Percentiles rank a stretch among this genome's conserved stretches.
phyloP scores from a whole-genome alignment of 345 rosid species.

The Raphanus sativus region DNA sequence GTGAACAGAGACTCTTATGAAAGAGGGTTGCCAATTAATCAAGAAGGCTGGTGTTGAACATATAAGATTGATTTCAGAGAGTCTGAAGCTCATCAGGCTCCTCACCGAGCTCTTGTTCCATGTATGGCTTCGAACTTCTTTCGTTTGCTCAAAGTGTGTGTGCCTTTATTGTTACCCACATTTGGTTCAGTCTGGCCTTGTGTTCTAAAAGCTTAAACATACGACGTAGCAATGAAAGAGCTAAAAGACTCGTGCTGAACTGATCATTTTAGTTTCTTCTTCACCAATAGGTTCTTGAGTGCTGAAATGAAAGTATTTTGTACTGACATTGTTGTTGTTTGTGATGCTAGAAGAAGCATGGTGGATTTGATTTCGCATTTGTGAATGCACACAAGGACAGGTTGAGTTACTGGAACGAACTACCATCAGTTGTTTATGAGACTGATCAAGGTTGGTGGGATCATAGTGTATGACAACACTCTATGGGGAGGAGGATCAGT shows the following conservation, averaged over 20 bases:
- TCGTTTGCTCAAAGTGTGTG: not conserved
- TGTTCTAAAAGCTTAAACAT: no score
- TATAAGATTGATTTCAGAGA: slow-evolving; percentile 55
- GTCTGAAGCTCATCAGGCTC: slow-evolving; percentile 44
- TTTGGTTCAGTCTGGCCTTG: not conserved
- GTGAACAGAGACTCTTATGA: slow-evolving; percentile 44
- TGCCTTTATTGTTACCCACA: not conserved
- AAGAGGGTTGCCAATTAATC: slow-evolving; percentile 54
- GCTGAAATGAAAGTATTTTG: no score
- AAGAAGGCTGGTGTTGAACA: slow-evolving; percentile 55
- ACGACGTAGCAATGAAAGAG: no score
- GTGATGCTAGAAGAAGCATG: slow-evolving; percentile 39
- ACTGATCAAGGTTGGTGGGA: slow-evolving; percentile 55
- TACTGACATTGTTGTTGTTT: not conserved
- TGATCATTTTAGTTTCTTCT: no score
- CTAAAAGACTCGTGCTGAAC: no score
- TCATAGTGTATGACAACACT: slow-evolving; percentile 57
- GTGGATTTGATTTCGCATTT: slow-evolving; percentile 53
- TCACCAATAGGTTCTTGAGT: no score
- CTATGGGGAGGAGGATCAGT: slow-evolving; percentile 44
- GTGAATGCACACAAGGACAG: slow-evolving; percentile 57
- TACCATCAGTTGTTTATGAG: slow-evolving; percentile 65
- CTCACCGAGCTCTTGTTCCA: slow-evolving; percentile 44
- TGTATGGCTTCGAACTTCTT: slow-evolving; percentile 38
- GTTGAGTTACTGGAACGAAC: slow-evolving; percentile 31